A percentile compares a stretch with the other conserved stretches of the same genome.
These are phyloP conservation scores for Diaporthe caulivora DNA, from an alignment of 2,329 filamentous ascomycete species.

Conservation along the genomic window DNA sequence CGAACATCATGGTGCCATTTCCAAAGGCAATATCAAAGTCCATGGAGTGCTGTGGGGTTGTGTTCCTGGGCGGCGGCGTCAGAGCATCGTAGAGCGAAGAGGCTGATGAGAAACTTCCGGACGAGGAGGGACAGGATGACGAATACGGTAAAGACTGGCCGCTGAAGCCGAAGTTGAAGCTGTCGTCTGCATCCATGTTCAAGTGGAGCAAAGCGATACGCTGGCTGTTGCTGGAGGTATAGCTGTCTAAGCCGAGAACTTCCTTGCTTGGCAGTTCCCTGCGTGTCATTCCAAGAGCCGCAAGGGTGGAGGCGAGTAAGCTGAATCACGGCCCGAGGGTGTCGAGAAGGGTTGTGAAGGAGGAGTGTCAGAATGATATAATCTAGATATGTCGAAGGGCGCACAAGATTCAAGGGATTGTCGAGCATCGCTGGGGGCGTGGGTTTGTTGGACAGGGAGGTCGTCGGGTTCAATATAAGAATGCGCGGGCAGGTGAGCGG, in stretches of 20 bases:
- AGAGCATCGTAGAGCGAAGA: constrained; percentile 38
- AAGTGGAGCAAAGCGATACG: constrained; percentile 19
- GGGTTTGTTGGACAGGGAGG: constrained; percentile 31
- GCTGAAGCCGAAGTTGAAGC: constrained; percentile 33
- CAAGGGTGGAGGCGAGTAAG: constrained; percentile 25
- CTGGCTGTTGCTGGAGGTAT: constrained; percentile 20
- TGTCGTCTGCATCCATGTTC: constrained; percentile 34
- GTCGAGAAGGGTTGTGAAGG: constrained; percentile 32
- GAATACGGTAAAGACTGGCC: constrained; percentile 33
- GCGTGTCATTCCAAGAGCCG: constrained; percentile 31
- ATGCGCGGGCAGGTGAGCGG: constrained; percentile 29
- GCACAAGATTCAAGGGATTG: constrained; percentile 33
- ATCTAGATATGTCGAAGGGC: constrained; percentile 30
- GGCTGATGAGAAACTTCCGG: constrained; percentile 38
- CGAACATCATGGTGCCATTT: constrained; percentile 33
- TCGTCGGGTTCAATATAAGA: constrained; percentile 35
- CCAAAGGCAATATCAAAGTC: constrained; percentile 31
- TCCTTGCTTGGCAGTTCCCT: constrained; percentile 14
- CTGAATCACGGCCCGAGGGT: constrained; percentile 17
- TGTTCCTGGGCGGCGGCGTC: constrained; percentile 37
- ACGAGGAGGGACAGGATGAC: constrained; percentile 37
- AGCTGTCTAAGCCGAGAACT: constrained; percentile 21
- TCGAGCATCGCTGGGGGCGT: constrained; percentile 18
- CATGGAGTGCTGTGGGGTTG: constrained; percentile 36
- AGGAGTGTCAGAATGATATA: constrained; percentile 33